Base-by-base conservation (phyloP, 139 green algal genomes). In the Zygnema circumcarinatum region DNA sequence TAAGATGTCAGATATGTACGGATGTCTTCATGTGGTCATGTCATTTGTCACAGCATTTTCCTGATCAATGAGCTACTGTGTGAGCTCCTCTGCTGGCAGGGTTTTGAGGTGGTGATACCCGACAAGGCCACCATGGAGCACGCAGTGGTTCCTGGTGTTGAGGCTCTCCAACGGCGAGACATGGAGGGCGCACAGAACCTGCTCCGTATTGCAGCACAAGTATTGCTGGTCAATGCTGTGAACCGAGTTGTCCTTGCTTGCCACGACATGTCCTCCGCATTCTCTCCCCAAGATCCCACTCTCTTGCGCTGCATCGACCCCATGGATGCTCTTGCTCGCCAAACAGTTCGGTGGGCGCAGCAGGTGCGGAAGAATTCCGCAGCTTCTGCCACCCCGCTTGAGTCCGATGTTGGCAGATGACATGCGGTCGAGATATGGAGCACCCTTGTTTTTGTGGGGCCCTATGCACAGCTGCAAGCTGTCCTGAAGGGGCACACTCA, bases 131-230 rank as follows among this genome's bases (percentile, higher is more conserved):
- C 69, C 69, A 78, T 78, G 69, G 69, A 39, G 11, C 69, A 78
- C 69, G 69, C 69, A 11, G 69, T 78, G 16, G 11, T 78, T 41
- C 69, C 69, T 11, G 69, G 69, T 25, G 36, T 78, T 11, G 69
- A 78, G 69, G 69, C 69, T 78, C 69, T 78, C 69, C 35, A 78
- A 11, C 69, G 69, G 16, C 35, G 16, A 39, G 69, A 78, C 16
- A 78, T 52, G 35, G 69, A 78, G 69, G 69, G 69, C 16, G 69
- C 69, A 3, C 35, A 78, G 16, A 78, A 78, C 16, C 69, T 78
- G 7, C 69, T 78, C 16, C 35, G 69, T 29, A 78, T 78, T 11
- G 69, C 35, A 39, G 69, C 36, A 25, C 69, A 78, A 41, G 69
- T 78, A 40, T 11, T 78, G 16, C 16, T 78, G 69, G 69, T 78